Base-by-base conservation (phyloP, 1,139 yeast genomes). In the Geotrichum phurueaensis region DNA sequence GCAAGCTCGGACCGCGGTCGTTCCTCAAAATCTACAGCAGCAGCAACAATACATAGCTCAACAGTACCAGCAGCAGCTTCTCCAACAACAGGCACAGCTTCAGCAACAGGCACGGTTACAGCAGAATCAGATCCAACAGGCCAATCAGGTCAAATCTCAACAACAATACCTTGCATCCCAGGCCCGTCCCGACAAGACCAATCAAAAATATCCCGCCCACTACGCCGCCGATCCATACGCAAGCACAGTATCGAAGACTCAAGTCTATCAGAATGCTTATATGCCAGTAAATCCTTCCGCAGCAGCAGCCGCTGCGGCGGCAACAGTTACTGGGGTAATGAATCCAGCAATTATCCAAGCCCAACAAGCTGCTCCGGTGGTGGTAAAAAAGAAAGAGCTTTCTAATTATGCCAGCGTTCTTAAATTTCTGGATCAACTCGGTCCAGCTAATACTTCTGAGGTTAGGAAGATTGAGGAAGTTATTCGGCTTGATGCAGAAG, bases 401-500 rank as follows among this genome's bases (percentile, higher is more conserved):
- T 55, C 60, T 10, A 43, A 39, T 27, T 59, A 57, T 31, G 23
- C 69, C 59, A 59, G 65, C 75, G 53, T 81, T 78, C 18, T 81
- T 76, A 23, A 79, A 75, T 68, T 71, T 76, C 52, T 66, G 33
- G 57, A 65, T 12, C 64, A 62, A 31, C 25, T 64, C 27, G 66
- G 54, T n/a, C 36, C 52, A 54, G 33, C 68, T 53, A 60, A 63
- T 60, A 51, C 62, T 61, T 76, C 79, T 31, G 77, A 79, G 58
- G 69, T 78, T 57, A 71, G 78, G 27, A 80, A 81, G 12, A 80
- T 79, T 64, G 82, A 80, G 61, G 76, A 80, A 52, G 81, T 80
- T 64, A 79, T 81, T 63, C 74, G 63, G 36, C 61, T 61, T 22
- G 72, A 81, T 66, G 78, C 80, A 60, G 75, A 71, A 68, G 82